Evolutionary conservation across 768 basidiomycete genomes (phyloP).

Genomic region (Glaciozyma antarctica): DNA sequence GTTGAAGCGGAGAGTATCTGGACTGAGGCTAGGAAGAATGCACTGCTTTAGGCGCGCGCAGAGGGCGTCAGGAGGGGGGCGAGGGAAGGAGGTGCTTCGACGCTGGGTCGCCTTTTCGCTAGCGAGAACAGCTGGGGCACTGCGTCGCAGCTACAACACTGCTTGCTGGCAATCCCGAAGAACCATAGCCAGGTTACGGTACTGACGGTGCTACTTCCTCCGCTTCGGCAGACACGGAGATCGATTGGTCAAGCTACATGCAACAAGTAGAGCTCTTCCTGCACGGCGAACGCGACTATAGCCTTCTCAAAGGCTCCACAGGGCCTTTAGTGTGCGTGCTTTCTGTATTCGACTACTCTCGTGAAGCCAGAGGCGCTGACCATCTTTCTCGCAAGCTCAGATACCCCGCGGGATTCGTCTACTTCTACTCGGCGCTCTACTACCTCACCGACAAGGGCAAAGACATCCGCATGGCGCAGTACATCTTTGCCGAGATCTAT

Average conservation of each 20-base stretch:
- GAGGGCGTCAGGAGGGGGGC: background rate
- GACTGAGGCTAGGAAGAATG: background rate
- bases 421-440: conserved; percentile 66
- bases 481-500: conserved; percentile 69
- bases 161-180: too few species aligned
- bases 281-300: conserved; percentile 74
- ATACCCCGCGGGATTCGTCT: conserved; percentile 88
- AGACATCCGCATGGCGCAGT: conserved; percentile 55
- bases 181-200: background rate
- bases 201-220: background rate
- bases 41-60: background rate
- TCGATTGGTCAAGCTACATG: conserved; percentile 97
- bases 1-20: background rate
- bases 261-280: conserved; percentile 68
- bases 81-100: background rate
- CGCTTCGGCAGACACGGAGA: conserved; percentile 71
- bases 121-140: too few species aligned
- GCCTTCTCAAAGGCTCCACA: conserved; percentile 72
- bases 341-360: background rate
- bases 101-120: too few species aligned
- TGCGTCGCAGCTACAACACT: too few species aligned
- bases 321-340: conserved; percentile 73
- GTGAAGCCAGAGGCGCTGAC: background rate
- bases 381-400: conserved; percentile 42
- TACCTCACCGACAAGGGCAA: conserved; percentile 53